A percentile compares a stretch with the other conserved stretches of the same genome.
phyloP scores from a whole-genome alignment of 2,329 filamentous ascomycete species.

The Monosporascus sp. region DNA sequence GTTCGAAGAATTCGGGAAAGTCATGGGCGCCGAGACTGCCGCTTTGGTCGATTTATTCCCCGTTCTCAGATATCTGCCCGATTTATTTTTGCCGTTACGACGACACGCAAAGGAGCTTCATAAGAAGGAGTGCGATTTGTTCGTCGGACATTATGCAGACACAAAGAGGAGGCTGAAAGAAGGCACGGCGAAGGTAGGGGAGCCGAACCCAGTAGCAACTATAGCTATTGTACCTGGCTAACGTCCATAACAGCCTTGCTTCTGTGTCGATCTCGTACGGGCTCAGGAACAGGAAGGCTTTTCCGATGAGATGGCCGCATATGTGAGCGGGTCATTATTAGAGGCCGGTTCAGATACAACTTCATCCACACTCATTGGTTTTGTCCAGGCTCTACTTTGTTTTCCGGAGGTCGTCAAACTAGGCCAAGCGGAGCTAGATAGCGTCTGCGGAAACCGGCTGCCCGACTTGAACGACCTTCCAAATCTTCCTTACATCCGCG shows the following conservation, averaged over 20 bases:
- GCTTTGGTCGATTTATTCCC: background rate
- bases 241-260: constrained; percentile 18
- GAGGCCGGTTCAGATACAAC: constrained; percentile 35
- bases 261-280: constrained; percentile 20
- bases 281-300: constrained; percentile 28
- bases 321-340: constrained; percentile 22
- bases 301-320: constrained; percentile 27
- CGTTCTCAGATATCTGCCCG: background rate
- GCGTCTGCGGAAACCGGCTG: constrained; percentile 37
- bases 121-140: constrained; percentile 6
- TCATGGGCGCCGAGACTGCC: background rate
- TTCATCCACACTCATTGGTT: constrained; percentile 28
- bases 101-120: constrained; percentile 16
- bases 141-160: background rate
- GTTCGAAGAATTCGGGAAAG: background rate
- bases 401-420: constrained; percentile 30
- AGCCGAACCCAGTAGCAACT: too few relatives aligned
- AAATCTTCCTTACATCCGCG: constrained; percentile 42
- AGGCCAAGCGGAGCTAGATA: constrained; percentile 31
- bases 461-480: constrained; percentile 37
- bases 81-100: constrained; percentile 16
- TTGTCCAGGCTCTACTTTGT: constrained; percentile 36
- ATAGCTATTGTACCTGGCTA: background rate
- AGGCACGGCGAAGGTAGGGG: constrained; percentile 11
- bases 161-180: background rate